These are phyloP conservation scores for Eucalyptus polyanthemos DNA, from an alignment of 345 rosid genomes.

Conservation along the genomic window DNA sequence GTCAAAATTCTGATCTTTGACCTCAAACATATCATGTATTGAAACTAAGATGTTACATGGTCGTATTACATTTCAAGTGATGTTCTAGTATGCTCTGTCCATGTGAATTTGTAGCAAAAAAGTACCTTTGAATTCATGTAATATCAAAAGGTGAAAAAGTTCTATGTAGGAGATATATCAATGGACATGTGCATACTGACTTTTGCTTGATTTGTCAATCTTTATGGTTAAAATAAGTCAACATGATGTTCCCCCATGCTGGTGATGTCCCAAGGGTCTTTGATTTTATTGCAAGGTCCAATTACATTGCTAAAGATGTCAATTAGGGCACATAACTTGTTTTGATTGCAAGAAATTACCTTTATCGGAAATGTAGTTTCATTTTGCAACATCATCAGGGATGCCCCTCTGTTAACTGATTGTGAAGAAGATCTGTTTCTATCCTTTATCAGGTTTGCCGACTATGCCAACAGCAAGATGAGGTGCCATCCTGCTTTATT, in stretches of 20 bases:
- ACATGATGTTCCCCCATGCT: not conserved
- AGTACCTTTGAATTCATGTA: no score
- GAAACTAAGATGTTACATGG: no score
- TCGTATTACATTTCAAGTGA: no score
- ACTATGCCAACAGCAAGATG: conserved; percentile 85
- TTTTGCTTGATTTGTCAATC: not conserved
- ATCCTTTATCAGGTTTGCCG: conserved; percentile 51
- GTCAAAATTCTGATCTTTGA: no score
- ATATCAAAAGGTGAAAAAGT: no score
- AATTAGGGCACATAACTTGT: not conserved
- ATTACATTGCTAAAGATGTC: not conserved
- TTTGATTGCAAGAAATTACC: not conserved
- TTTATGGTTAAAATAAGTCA: not conserved
- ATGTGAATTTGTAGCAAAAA: no score
- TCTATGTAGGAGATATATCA: no score
- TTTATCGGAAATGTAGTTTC: not conserved
- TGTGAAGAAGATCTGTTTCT: not conserved
- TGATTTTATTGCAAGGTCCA: not conserved
- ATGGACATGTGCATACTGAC: no score
- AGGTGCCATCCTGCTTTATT: conserved; percentile 59
- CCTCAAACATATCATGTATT: no score
- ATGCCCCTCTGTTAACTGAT: not conserved
- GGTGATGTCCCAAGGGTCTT: not conserved
- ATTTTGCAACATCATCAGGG: not conserved
- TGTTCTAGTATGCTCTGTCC: no score